These are phyloP conservation scores for Mortierella hygrophila DNA, from an alignment of 192 early-diverging fungal species.

Conservation along the genomic window DNA sequence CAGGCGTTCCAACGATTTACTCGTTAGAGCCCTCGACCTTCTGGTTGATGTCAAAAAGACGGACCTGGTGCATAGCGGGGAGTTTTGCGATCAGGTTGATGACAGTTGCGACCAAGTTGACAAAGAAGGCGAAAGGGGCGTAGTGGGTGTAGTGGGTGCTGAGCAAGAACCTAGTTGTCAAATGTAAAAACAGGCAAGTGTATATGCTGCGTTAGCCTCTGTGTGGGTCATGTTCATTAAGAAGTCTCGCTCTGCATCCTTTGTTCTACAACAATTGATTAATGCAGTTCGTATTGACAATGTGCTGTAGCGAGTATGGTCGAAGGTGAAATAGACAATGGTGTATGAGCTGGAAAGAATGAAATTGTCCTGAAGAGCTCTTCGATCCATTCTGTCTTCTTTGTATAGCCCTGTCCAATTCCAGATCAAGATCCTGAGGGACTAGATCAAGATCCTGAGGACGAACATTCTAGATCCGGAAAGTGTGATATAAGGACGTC, in stretches of 20 bases:
- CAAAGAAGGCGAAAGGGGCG: constrained; percentile 88
- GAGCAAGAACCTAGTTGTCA: constrained; percentile 79
- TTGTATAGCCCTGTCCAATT: too few species aligned
- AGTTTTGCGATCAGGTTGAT: constrained; percentile 94
- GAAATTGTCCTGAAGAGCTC: too few species aligned
- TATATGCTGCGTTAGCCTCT: not conserved
- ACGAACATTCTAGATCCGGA: not conserved
- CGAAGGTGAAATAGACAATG: too few species aligned
- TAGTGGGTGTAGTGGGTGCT: constrained; percentile 98
- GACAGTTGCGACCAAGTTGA: constrained; percentile 89
- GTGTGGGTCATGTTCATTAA: not conserved
- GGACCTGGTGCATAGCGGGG: constrained; percentile 88
- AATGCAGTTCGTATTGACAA: too few species aligned
- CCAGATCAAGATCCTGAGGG: not conserved
- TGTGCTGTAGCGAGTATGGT: too few species aligned
- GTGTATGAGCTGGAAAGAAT: too few species aligned
- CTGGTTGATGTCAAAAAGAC: constrained; percentile 94
- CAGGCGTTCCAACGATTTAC: not conserved
- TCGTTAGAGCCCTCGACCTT: constrained; percentile 45
- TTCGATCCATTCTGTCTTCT: too few species aligned
- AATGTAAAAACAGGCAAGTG: not conserved
- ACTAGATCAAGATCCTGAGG: not conserved
- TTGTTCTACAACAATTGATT: too few species aligned
- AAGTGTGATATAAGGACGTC: too few species aligned
- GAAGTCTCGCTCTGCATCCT: too few species aligned